Base-by-base conservation (phyloP, 2,329 filamentous ascomycete species). In the Plenodomus biglobosus region DNA sequence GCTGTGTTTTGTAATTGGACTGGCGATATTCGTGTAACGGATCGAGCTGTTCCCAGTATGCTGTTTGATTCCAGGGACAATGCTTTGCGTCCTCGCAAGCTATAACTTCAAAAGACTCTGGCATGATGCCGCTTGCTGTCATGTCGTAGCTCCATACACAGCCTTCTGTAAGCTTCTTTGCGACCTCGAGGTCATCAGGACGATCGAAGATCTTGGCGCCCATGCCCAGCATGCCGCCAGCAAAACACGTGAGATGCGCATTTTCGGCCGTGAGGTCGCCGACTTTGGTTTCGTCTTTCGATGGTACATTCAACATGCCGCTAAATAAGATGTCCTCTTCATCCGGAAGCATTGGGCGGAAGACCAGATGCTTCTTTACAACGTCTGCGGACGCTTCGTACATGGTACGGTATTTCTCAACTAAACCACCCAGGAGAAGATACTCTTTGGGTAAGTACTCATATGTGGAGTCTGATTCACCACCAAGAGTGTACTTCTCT, bases 211-310 rank as follows among this genome's bases (percentile, higher is more conserved):
- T 74, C 50, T 79, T 82, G 1, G 86, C 83, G 1, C 81, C 85
- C 30, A 91, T 78, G 1, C 77, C 86, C 38, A 88, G 85, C 76
- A 87, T 85, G 8, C 86, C 87, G 6, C 87, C 87, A 2, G 81
- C 76, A 63, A 88, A 91, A 69, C 87, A 91, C 2, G 80, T 79
- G 1, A 89, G 74, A 64, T 90, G 87, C 48, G 85, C 81, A 10
- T 75, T 71, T 34, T 76, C 71, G 1, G 66, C 58, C 37, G 71
- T 59, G 0, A 76, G 60, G 27, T 59, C 53, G 6, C 56, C 40
- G 11, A 48, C 24, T 36, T 58, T 53, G 27, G 27, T 32, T 11
- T 32, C 15, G 20, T 50, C 43, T 1, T 22, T 39, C 0, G 61
- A 71, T 61, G 39, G 67, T 19, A 75, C 73, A n/a, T 63, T 66